Evolutionary conservation across 2,329 filamentous ascomycete species (phyloP).

Genomic region (Fusarium dimerum): DNA sequence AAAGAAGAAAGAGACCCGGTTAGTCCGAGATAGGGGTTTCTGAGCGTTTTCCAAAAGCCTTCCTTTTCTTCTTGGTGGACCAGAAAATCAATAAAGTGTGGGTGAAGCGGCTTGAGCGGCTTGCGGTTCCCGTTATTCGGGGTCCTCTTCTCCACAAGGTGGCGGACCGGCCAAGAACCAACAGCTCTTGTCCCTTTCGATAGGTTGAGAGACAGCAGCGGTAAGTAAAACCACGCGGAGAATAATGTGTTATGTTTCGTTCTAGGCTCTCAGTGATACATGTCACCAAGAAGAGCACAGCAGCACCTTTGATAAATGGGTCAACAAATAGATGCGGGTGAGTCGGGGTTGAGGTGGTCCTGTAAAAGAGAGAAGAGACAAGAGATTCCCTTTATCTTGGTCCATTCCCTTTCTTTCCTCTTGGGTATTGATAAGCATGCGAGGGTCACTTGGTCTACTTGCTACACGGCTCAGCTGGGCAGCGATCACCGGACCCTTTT

Average conservation of each 20-base stretch:
- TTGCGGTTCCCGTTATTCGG: slow-evolving; percentile 7
- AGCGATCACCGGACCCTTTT: slow-evolving; percentile 29
- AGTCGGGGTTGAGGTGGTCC: background rate
- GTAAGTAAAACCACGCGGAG: background rate
- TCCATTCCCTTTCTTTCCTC: no score
- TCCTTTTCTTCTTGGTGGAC: slow-evolving; percentile 7
- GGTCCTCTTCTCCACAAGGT: slow-evolving; percentile 15
- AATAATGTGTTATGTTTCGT: no score
- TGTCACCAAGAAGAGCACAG: background rate
- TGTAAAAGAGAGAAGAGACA: background rate
- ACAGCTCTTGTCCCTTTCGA: background rate
- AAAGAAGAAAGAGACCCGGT: background rate
- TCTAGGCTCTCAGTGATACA: no score
- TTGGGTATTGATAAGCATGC: slow-evolving; percentile 8
- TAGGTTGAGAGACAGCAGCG: background rate
- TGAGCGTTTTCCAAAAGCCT: slow-evolving; percentile 12
- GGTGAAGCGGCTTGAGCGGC: slow-evolving; percentile 1
- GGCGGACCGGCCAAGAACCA: slow-evolving; percentile 6
- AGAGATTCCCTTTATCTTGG: no score
- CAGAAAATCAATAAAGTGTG: slow-evolving; percentile 16
- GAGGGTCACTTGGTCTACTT: slow-evolving; percentile 23
- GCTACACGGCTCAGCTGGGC: slow-evolving; percentile 21
- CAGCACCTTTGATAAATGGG: background rate
- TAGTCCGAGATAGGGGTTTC: background rate
- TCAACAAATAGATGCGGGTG: background rate